These are phyloP conservation scores for Apiospora marii DNA, from an alignment of 2,329 filamentous ascomycete species.

Conservation along the genomic window DNA sequence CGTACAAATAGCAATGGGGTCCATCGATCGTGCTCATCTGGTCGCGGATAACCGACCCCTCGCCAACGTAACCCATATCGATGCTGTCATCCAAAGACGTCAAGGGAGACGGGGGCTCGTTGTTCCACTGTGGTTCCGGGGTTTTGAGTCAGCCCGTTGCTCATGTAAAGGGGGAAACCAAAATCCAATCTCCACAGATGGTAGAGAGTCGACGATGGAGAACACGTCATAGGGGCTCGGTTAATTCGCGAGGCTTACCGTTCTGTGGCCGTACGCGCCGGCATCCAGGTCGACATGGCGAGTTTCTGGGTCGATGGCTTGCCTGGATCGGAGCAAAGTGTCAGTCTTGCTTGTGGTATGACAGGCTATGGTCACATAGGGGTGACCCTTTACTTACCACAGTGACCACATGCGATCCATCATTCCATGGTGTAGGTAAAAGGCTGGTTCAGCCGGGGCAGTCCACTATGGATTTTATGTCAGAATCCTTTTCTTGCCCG, in stretches of 20 bases:
- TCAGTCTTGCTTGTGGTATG: neutral
- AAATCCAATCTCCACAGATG: too few relatives aligned
- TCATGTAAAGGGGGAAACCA: neutral
- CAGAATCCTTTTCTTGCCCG: neutral
- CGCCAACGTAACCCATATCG: conserved; percentile 4
- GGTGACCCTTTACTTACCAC: neutral
- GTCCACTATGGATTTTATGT: neutral
- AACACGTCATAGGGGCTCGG: neutral
- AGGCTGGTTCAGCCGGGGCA: neutral
- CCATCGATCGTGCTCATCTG: conserved; percentile 12
- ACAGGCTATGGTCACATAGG: neutral
- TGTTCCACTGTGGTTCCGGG: neutral
- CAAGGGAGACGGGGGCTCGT: neutral
- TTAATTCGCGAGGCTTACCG: neutral
- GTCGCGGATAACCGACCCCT: conserved; percentile 8
- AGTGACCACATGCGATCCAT: conserved; percentile 3
- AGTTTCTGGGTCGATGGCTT: neutral
- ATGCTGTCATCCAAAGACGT: neutral
- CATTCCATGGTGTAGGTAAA: neutral
- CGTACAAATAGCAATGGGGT: neutral
- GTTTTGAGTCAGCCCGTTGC: neutral
- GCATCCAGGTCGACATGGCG: conserved; percentile 5
- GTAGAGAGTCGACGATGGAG: neutral
- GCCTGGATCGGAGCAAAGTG: neutral
- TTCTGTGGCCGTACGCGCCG: neutral